Percentiles rank a stretch among this genome's conserved stretches.
Evolutionary conservation across 257 asterid genomes (phyloP).

Genomic region (Solanum okadae): DNA sequence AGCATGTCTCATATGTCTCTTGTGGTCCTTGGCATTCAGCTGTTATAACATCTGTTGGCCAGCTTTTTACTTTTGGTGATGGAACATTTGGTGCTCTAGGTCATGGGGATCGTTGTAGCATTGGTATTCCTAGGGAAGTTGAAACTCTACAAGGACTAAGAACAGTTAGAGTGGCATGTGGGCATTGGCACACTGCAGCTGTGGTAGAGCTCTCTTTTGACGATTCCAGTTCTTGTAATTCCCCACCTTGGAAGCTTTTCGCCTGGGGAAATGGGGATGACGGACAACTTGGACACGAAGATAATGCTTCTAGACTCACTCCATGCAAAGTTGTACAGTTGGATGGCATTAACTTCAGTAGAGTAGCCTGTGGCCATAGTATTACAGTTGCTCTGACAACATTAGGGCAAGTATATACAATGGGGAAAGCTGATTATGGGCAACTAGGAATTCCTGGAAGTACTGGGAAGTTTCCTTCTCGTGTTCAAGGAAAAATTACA

Average conservation of each 20-base stretch:
- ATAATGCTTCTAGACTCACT: slow-evolving; percentile 25
- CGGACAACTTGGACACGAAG: slow-evolving; percentile 73
- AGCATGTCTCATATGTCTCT: slow-evolving; percentile 35
- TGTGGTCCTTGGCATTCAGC: slow-evolving; percentile 90
- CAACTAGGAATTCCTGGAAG: slow-evolving; percentile 29
- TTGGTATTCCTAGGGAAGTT: slow-evolving; percentile 49
- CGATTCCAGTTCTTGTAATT: slow-evolving; percentile 10
- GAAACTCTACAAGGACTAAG: slow-evolving; percentile 42
- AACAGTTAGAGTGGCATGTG: slow-evolving; percentile 46
- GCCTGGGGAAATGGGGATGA: slow-evolving; percentile 80
- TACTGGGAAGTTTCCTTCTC: slow-evolving; percentile 20
- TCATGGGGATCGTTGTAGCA: slow-evolving; percentile 49
- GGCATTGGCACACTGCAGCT: slow-evolving; percentile 84
- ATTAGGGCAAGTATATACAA: slow-evolving; percentile 49
- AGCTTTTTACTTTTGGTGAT: slow-evolving; percentile 67
- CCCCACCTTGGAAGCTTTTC: slow-evolving; percentile 42
- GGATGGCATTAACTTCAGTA: slow-evolving; percentile 31
- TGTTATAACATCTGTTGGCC: slow-evolving; percentile 46
- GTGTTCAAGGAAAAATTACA: slow-evolving; percentile 36
- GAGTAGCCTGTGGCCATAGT: slow-evolving; percentile 66
- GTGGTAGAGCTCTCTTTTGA: slow-evolving; percentile 34
- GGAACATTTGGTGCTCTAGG: slow-evolving; percentile 83
- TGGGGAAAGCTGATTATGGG: slow-evolving; percentile 43
- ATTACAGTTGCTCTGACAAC: slow-evolving; percentile 58
- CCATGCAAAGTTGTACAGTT: slow-evolving; percentile 27